Conservation (phyloP, 257 asterid genomes). For the Nicotiana knightiana region DNA sequence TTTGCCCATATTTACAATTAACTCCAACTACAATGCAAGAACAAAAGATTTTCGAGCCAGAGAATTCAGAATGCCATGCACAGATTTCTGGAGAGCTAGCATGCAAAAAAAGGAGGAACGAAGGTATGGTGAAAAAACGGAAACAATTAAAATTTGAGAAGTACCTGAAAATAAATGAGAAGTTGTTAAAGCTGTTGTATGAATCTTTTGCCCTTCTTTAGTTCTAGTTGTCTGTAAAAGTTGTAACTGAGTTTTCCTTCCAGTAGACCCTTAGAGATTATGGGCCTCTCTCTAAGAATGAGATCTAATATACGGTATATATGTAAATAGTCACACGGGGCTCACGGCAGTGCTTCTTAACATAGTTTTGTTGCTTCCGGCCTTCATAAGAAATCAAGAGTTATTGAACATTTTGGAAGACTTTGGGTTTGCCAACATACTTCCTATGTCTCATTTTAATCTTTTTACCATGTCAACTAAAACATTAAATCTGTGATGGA, state of each 20-base stretch:
- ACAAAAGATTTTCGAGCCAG: not conserved
- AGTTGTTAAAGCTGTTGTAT: not conserved
- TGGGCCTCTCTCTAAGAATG: no score
- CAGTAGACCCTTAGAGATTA: no score
- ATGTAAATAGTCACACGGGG: no score
- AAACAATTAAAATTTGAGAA: no score
- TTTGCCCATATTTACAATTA: not conserved
- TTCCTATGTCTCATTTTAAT: not conserved
- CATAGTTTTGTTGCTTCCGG: not conserved
- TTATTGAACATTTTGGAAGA: no score
- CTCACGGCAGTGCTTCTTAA: not conserved
- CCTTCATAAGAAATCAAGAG: no score
- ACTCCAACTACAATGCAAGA: not conserved
- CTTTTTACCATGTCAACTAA: not conserved
- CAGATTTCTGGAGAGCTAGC: not conserved
- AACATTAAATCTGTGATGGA: not conserved
- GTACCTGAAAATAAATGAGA: not conserved
- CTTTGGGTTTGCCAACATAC: no score
- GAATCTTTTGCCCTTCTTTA: not conserved
- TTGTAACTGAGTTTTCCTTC: no score
- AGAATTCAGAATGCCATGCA: not conserved
- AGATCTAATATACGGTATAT: no score
- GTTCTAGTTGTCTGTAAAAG: no score
- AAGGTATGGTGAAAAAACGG: not conserved
- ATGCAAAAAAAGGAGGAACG: not conserved